These are phyloP conservation scores for Saprolegnia diclina DNA, from an alignment of 352 stramenopile species.

Conservation along the genomic window DNA sequence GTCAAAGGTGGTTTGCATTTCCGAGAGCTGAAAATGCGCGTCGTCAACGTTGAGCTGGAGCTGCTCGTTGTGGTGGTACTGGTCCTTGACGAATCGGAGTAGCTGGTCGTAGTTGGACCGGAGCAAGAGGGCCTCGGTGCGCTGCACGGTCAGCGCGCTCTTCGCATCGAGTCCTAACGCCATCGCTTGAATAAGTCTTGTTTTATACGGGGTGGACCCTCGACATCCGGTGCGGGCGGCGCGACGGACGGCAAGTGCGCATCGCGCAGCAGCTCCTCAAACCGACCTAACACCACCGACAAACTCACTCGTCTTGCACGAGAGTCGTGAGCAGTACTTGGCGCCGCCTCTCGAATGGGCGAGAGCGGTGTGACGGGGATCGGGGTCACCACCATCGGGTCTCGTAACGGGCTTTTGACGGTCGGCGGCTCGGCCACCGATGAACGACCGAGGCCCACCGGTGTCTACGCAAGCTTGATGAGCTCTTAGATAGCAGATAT, in stretches of 20 bases:
- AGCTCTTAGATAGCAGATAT: too few species aligned
- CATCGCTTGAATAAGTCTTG: conserved; percentile 28
- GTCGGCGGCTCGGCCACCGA: too few species aligned
- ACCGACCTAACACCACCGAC: not conserved
- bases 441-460: too few species aligned
- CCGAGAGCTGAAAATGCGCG: not conserved
- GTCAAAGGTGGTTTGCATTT: conserved; percentile 17
- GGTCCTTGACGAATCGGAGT: conserved; percentile 47
- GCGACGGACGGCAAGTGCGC: conserved; percentile 9
- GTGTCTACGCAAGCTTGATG: too few species aligned
- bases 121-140: conserved; percentile 52
- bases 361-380: not conserved
- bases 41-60: conserved; percentile 19
- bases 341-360: not conserved
- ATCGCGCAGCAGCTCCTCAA: not conserved
- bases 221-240: conserved; percentile 8
- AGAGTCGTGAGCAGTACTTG: not conserved
- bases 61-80: not conserved
- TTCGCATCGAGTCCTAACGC: conserved; percentile 48
- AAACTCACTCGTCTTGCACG: not conserved
- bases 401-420: not conserved
- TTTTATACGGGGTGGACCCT: not conserved
- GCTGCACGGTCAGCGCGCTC: conserved; percentile 48
- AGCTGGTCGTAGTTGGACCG: conserved; percentile 76
- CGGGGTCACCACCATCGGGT: not conserved